These are phyloP conservation scores for Pascua guehoae DNA, from an alignment of 1,284 basidiomycete species.

Conservation along the genomic window DNA sequence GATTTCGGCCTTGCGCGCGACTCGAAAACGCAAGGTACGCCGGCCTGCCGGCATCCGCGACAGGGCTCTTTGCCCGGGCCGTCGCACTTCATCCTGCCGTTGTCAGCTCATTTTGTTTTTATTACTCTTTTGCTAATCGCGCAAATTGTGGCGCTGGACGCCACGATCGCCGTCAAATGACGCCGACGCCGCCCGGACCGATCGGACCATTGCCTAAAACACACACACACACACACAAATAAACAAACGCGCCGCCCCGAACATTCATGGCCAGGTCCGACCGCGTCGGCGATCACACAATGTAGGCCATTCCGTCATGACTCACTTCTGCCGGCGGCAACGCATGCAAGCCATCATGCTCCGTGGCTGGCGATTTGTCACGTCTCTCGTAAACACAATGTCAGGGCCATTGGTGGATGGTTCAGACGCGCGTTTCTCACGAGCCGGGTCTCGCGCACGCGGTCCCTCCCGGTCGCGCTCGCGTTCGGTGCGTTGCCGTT, in stretches of 20 bases:
- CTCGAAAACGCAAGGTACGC: conserved; percentile 44
- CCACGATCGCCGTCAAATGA: too few relatives aligned
- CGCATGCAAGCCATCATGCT: conserved; percentile 48
- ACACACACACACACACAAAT: neutral
- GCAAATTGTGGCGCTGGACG: too few relatives aligned
- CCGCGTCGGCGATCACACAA: too few relatives aligned
- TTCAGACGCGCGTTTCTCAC: conserved; percentile 4
- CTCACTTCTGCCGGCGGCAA: conserved; percentile 41
- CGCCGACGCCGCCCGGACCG: too few relatives aligned
- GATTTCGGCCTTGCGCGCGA: conserved; percentile 43
- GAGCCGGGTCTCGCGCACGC: conserved; percentile 1
- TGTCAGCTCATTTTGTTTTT: conserved; percentile 6
- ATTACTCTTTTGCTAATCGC: neutral
- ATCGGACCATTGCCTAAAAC: too few relatives aligned
- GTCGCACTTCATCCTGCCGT: conserved; percentile 46
- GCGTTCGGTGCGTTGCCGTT: conserved; percentile 3
- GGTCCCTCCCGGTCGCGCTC: conserved; percentile 3
- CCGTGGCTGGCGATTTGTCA: conserved; percentile 38
- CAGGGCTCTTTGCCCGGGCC: conserved; percentile 42
- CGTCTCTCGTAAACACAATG: conserved; percentile 33
- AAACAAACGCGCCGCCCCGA: too few relatives aligned
- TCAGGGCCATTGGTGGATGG: conserved; percentile 6
- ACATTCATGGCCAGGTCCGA: neutral
- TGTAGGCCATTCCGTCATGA: neutral
- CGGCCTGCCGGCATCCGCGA: conserved; percentile 43